phyloP scores from a whole-genome alignment of 345 rosid species.

The Rhodamnia rubescens region DNA sequence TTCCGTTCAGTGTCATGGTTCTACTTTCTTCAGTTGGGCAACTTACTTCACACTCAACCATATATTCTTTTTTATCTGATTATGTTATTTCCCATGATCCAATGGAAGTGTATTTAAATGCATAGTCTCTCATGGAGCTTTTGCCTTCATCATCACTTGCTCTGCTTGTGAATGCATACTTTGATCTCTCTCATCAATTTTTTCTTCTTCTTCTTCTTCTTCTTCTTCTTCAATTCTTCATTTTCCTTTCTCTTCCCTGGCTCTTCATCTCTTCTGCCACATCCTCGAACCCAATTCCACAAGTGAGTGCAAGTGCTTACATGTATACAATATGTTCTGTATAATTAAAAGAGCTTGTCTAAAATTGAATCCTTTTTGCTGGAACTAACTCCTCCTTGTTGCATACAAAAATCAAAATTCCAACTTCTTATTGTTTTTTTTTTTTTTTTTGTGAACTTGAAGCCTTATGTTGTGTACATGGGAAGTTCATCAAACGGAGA shows the following conservation, averaged over 20 bases:
- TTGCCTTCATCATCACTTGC: not conserved
- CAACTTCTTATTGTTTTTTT: not conserved
- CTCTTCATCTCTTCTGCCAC: not conserved
- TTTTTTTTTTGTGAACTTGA: not conserved
- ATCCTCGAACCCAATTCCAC: constrained; percentile 15
- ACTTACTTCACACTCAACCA: constrained; percentile 8
- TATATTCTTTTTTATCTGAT: not conserved
- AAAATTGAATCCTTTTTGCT: not conserved
- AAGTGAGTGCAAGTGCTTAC: constrained; percentile 9
- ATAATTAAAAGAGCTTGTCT: not conserved
- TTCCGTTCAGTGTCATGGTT: not conserved
- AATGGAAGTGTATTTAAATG: not conserved
- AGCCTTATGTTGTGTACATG: constrained; percentile 65
- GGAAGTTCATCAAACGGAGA: constrained; percentile 33
- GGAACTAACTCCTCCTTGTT: not conserved
- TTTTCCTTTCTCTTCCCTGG: constrained; percentile 5
- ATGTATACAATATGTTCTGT: not conserved
- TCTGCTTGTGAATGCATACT: not conserved
- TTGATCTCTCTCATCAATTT: not conserved
- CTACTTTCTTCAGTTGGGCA: not conserved
- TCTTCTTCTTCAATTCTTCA: constrained; percentile 9
- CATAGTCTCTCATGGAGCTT: not conserved
- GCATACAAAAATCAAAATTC: not conserved
- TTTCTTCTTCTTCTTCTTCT: constrained; percentile 17
- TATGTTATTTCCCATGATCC: not conserved